Evolutionary conservation across 192 early-diverging fungal species (phyloP), one percentile per base, ranked within the genome.

Genomic region (Diversispora eburnea): DNA sequence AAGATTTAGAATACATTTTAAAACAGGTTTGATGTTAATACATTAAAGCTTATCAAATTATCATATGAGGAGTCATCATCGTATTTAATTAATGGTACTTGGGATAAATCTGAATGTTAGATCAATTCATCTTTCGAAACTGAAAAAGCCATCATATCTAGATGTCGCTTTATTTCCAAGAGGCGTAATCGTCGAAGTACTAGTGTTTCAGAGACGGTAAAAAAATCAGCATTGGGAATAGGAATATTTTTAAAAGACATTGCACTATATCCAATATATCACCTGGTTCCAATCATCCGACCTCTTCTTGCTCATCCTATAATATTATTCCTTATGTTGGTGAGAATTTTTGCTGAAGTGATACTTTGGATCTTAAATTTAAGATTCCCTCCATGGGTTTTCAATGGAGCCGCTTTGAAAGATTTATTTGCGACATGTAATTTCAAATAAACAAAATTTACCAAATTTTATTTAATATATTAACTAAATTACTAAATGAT

Each of bases 371-470:
- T 87, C 1, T 76, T 92, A 2, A 92, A 92, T 71, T 72, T 84
- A 52, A 77, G 81, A 51, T 83, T 91, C 49, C 84, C 87, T 5
- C 81, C 84, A 3, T 84, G 79, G 75, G 73, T 85, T 22, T 78
- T 89, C 19, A 90, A 87, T 52, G 85, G 84, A 33, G 87, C 91
- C 22, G 88, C 90, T 0, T 81, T 92, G n/a, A 93, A 91, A 68
- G 88, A 91, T 71, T 79, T 90, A 52, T 88, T 85, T 43, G 86
- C 87, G 13, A 85, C 85, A 56, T 89, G 87, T 85, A 71, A 65
- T 72, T n/a, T 4, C 52, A 4, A 62, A 33, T 61, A 68, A 10
- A 19, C 41, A 52, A 62, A n/a, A 22, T 6, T 63, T 67, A n/a
- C 22, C 25, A 33, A 25, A 59, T 47, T 62, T 33, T 52, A 22